A percentile compares a stretch with the other conserved stretches of the same genome.
Conservation (phyloP, 164 flowering plant genomes). For the Magnolia kwangsiensis region DNA sequence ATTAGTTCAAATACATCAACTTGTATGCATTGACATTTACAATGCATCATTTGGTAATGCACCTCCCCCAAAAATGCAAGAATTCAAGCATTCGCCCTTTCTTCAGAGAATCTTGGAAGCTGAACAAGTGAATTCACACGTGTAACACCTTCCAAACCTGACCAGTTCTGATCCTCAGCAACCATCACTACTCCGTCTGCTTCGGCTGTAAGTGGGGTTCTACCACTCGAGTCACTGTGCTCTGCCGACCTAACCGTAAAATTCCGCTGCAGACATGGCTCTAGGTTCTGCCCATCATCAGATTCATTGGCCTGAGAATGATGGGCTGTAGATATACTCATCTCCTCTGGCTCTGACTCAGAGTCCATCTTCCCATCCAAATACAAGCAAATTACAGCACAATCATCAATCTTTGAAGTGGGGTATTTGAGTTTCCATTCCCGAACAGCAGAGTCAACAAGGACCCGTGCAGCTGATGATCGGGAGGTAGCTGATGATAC, state of each 20-base stretch:
- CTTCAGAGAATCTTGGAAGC: constrained; percentile 87
- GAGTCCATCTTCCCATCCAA: constrained; percentile 80
- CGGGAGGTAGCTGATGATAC: constrained; percentile 65
- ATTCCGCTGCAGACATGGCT: constrained; percentile 68
- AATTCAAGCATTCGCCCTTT: constrained; percentile 41
- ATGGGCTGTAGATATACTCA: constrained; percentile 51
- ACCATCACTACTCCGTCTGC: constrained; percentile 25
- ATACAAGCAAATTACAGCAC: constrained; percentile 85
- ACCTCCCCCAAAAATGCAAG: background rate
- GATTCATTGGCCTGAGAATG: constrained; percentile 63
- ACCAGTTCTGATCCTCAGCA: constrained; percentile 77
- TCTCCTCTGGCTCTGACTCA: constrained; percentile 75
- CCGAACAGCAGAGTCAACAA: constrained; percentile 75
- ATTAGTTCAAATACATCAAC: background rate
- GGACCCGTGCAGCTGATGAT: constrained; percentile 66
- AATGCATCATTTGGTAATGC: background rate
- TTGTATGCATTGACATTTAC: background rate
- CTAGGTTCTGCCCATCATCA: constrained; percentile 65
- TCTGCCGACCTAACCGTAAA: constrained; percentile 66
- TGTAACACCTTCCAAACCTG: constrained; percentile 85
- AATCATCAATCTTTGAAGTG: constrained; percentile 93
- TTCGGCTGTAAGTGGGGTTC: constrained; percentile 27
- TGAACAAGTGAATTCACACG: constrained; percentile 86
- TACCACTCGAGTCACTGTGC: constrained; percentile 33
- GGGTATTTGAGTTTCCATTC: constrained; percentile 93